Conservation (phyloP, 345 rosid species). For the Eucalyptus regnans region DNA sequence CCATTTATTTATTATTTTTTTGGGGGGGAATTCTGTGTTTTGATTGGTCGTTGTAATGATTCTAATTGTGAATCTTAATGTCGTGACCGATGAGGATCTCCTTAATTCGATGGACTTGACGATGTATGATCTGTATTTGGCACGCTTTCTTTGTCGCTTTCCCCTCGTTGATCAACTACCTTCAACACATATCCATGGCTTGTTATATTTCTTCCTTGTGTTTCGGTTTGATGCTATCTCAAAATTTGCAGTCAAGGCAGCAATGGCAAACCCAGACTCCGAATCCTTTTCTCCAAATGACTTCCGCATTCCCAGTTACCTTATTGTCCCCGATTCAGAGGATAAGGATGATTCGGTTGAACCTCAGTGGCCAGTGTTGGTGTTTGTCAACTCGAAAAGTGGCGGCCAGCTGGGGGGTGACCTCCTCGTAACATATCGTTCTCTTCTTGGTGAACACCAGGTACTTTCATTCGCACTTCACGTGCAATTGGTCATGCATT, state of each 20-base stretch:
- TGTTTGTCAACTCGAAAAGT: slow-evolving; percentile 79
- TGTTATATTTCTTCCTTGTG: neutral
- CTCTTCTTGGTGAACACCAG: slow-evolving; percentile 50
- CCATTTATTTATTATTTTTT: neutral
- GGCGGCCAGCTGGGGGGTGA: slow-evolving; percentile 86
- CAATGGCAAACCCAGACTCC: slow-evolving; percentile 13
- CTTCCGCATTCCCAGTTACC: slow-evolving; percentile 45
- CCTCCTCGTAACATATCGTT: slow-evolving; percentile 54
- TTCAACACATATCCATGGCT: neutral
- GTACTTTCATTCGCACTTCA: slow-evolving; percentile 3
- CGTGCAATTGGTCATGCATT: neutral
- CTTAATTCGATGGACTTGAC: neutral
- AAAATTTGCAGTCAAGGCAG: neutral
- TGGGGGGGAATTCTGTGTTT: neutral
- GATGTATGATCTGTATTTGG: neutral
- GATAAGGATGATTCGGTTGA: neutral
- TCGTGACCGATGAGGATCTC: neutral
- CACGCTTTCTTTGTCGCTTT: neutral
- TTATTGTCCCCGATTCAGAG: slow-evolving; percentile 32
- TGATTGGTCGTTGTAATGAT: neutral
- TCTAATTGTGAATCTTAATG: neutral
- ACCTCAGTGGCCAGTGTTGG: slow-evolving; percentile 54
- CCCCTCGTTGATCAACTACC: neutral
- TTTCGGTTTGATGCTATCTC: neutral
- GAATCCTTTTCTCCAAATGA: slow-evolving; percentile 15